Conservation (phyloP, 2,329 filamentous ascomycete genomes). For the Ascochyta pisi region DNA sequence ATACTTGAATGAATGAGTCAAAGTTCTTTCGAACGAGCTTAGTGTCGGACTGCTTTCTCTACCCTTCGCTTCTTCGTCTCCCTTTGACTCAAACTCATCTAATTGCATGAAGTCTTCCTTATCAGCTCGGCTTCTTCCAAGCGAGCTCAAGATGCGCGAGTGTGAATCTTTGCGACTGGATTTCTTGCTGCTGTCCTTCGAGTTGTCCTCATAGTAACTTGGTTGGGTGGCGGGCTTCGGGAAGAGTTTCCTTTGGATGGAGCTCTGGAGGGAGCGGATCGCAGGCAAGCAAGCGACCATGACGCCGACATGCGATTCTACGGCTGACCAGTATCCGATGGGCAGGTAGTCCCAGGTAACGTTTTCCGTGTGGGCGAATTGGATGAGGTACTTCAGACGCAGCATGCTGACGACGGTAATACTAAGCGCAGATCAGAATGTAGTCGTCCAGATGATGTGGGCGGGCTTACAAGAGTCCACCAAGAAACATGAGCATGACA, state of each 20-base stretch:
- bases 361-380: conserved; percentile 53
- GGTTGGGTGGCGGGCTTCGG: too few relatives aligned
- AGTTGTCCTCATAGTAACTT: too few relatives aligned
- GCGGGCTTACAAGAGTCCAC: conserved; percentile 49
- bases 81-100: too few relatives aligned
- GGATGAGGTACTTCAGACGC: conserved; percentile 52
- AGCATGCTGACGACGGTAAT: conserved; percentile 56
- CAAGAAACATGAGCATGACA: conserved; percentile 49
- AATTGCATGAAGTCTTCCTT: too few relatives aligned
- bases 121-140: too few relatives aligned
- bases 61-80: too few relatives aligned
- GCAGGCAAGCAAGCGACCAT: conserved; percentile 37
- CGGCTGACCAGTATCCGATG: conserved; percentile 36
- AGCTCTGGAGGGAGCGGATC: conserved; percentile 27
- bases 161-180: too few relatives aligned
- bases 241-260: background rate
- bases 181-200: too few relatives aligned
- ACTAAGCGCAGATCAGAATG: conserved; percentile 27
- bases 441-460: background rate
- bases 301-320: conserved; percentile 39
- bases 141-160: too few relatives aligned
- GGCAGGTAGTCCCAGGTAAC: conserved; percentile 46
- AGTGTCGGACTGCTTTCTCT: background rate
- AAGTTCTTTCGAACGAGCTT: background rate
- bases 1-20: background rate